Conservation (phyloP, 257 asterid species). For the Parsonsia alboflavescens region DNA sequence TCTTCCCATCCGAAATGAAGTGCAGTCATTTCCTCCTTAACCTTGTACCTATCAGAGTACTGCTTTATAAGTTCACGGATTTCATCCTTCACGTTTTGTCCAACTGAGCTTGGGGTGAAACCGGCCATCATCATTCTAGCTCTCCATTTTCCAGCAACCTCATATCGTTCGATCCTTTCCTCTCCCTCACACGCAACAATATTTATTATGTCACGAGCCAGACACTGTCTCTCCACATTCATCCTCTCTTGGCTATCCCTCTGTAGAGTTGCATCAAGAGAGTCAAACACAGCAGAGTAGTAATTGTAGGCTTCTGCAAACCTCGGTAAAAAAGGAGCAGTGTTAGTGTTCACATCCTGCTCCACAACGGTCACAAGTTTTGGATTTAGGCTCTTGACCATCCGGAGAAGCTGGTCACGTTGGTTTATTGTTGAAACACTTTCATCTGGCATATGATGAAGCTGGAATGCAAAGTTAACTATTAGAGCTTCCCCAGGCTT, state of each 20-base stretch:
- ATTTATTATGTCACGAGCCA: slow-evolving; percentile 87
- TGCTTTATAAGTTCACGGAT: slow-evolving; percentile 49
- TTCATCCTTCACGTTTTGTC: slow-evolving; percentile 52
- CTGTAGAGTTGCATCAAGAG: slow-evolving; percentile 76
- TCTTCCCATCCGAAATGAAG: slow-evolving; percentile 96
- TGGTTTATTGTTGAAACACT: slow-evolving; percentile 72
- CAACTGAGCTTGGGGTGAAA: slow-evolving; percentile 53
- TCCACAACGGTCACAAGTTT: slow-evolving; percentile 84
- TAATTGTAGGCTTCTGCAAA: slow-evolving; percentile 73
- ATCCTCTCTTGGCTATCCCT: slow-evolving; percentile 76
- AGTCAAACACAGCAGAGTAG: slow-evolving; percentile 72
- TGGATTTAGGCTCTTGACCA: slow-evolving; percentile 78
- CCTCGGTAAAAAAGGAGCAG: slow-evolving; percentile 74
- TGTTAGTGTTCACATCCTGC: slow-evolving; percentile 86
- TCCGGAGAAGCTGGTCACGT: slow-evolving; percentile 82
- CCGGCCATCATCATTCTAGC: slow-evolving; percentile 99
- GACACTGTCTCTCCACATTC: slow-evolving; percentile 84
- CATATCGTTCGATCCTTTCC: slow-evolving; percentile 86
- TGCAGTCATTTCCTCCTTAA: slow-evolving; percentile 61
- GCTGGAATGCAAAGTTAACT: slow-evolving; percentile 93
- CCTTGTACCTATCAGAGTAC: slow-evolving; percentile 67
- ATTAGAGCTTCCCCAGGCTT: slow-evolving; percentile 63
- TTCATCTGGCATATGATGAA: slow-evolving; percentile 97
- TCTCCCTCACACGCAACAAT: slow-evolving; percentile 89
- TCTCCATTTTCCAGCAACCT: slow-evolving; percentile 94